These are phyloP conservation scores for Letharia columbiana DNA, from an alignment of 495 filamentous ascomycete species.

Conservation along the genomic window DNA sequence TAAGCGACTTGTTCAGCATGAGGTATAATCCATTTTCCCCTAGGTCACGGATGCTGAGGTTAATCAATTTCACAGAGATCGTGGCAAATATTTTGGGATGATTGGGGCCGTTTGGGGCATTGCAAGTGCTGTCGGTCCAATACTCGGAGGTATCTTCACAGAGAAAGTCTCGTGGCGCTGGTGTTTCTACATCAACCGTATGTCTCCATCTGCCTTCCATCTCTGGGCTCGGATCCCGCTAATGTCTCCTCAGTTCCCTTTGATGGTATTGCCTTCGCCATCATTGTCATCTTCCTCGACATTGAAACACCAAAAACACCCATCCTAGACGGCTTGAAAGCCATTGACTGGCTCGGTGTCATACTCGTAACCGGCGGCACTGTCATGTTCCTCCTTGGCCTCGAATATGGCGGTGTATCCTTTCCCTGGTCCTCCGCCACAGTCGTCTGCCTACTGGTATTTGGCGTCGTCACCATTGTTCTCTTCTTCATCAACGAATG, in stretches of 20 bases:
- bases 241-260: conserved; percentile 43
- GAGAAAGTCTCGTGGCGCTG: conserved; percentile 53
- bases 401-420: conserved; percentile 59
- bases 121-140: conserved; percentile 62
- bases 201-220: conserved; percentile 19
- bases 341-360: conserved; percentile 62
- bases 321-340: conserved; percentile 54
- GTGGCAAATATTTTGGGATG: conserved; percentile 54
- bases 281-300: conserved; percentile 58
- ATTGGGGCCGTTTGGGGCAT: conserved; percentile 68
- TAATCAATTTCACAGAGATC: conserved; percentile 38
- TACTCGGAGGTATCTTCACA: conserved; percentile 70
- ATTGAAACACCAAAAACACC: conserved; percentile 63
- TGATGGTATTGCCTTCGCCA: conserved; percentile 49
- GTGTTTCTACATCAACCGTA: conserved; percentile 59
- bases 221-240: not conserved
- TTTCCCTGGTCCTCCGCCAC: conserved; percentile 57
- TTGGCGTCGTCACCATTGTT: conserved; percentile 47
- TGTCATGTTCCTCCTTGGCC: conserved; percentile 60
- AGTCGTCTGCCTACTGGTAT: conserved; percentile 63
- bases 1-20: conserved; percentile 73
- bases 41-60: not conserved
- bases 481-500: conserved; percentile 59
- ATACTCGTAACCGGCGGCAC: conserved; percentile 55
- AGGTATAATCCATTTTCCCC: conserved; percentile 30